Evolutionary conservation across 208 protist genomes (phyloP), one percentile per base, ranked within the genome.

Genomic region (Tritrichomonas musculus): DNA sequence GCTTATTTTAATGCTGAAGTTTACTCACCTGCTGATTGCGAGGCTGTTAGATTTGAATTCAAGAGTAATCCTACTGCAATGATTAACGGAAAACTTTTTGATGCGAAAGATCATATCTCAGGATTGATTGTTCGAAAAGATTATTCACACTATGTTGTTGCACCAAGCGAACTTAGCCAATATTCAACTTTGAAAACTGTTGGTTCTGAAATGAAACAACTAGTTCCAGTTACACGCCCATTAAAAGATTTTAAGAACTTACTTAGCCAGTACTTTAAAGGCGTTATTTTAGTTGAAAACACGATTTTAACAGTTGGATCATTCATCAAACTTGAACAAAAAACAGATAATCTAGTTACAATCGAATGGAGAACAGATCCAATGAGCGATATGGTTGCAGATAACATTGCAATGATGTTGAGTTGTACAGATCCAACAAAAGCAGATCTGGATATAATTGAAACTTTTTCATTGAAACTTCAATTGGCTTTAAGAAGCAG

Each of bases 41-140:
- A 94, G n/a, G n/a, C 53, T 30, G 93, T 93, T 55, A 92, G 64
- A 84, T 64, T 94, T 13, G 92, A 93, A 41, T 94, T 94, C 77
- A 30, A 82, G 25, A 47, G 33, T n/a, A 82, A 94, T 50, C 93
- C 80, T 27, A 44, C 92, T 8, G 93, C 93, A 13, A 92, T 92
- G 9, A 92, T 94, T 30, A 92, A 64, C 33, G 93, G 93, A 17
- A 41, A 50, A 25, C 27, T 94, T 1, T 25, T 9, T 4, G 93
- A 92, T 33, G 69, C 65, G 22, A 82, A 82, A 44, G 82, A 94
- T 64, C 33, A 92, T 44, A 82, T 94, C 8, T 92, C 69, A 8
- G 93, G 93, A 4, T 44, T 94, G 9, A 92, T 94, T 41, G 93
- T 94, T 60, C 5, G 93, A 30, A 75, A 69, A 33, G 93, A 94